These are phyloP conservation scores for Posidonia oceanica DNA, from an alignment of 116 monocot genomes.

Conservation along the genomic window DNA sequence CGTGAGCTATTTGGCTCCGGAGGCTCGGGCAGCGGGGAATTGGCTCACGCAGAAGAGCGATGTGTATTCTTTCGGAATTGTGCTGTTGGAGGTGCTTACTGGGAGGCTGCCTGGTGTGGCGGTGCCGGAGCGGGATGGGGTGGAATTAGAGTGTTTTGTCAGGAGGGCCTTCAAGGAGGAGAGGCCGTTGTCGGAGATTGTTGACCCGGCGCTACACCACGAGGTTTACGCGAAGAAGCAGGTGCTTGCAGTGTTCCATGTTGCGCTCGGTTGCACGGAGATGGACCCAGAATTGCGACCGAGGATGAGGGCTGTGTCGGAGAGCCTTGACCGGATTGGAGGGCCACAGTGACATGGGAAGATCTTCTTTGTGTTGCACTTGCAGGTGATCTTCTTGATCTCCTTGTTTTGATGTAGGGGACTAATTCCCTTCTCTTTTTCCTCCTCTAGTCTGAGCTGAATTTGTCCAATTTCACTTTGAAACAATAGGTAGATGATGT, in stretches of 20 bases:
- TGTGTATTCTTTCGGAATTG: constrained; percentile 72
- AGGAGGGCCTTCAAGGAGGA: constrained; percentile 73
- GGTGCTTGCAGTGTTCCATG: constrained; percentile 82
- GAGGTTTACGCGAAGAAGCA: constrained; percentile 93
- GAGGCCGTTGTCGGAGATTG: constrained; percentile 69
- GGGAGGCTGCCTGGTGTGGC: constrained; percentile 34
- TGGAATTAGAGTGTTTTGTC: constrained; percentile 57
- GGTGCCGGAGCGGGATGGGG: constrained; percentile 16
- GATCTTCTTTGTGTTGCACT: not conserved
- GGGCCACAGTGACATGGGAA: not conserved
- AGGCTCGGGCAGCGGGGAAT: constrained; percentile 25
- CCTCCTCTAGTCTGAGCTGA: not conserved
- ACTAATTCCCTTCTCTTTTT: not conserved
- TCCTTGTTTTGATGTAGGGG: not conserved
- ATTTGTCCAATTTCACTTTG: not conserved
- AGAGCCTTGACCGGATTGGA: constrained; percentile 62
- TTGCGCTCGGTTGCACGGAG: constrained; percentile 85
- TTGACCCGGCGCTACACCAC: constrained; percentile 62
- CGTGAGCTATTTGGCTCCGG: constrained; percentile 55
- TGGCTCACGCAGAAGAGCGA: constrained; percentile 60
- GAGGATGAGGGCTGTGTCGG: constrained; percentile 62
- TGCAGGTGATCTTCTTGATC: not conserved
- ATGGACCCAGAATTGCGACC: constrained; percentile 58
- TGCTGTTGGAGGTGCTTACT: constrained; percentile 65
- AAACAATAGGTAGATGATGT: not conserved